Conservation (phyloP, 2,329 filamentous ascomycete species). For the Bertia moriformis region DNA sequence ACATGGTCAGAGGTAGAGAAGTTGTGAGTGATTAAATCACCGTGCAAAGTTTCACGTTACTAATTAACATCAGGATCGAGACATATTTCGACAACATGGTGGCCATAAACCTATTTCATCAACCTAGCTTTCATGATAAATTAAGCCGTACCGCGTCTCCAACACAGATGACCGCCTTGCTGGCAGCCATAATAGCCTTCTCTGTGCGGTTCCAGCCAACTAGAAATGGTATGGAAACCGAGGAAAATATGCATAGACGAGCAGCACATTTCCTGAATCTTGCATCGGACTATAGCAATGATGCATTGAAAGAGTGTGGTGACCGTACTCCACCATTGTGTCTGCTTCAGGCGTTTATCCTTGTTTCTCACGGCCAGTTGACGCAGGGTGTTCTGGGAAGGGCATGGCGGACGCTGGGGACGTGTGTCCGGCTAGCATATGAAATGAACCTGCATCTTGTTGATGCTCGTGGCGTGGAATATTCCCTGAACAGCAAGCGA, state of each 20-base stretch:
- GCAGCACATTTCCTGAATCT: slow-evolving; percentile 7
- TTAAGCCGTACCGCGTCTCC: slow-evolving; percentile 7
- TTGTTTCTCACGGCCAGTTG: slow-evolving; percentile 17
- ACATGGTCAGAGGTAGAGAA: no score
- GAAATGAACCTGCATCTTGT: slow-evolving; percentile 17
- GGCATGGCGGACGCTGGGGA: slow-evolving; percentile 17
- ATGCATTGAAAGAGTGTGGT: slow-evolving; percentile 13
- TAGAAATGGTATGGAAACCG: slow-evolving; percentile 3
- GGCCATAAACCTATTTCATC: slow-evolving; percentile 14
- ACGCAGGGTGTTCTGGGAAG: slow-evolving; percentile 16
- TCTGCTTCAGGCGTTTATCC: slow-evolving; percentile 18
- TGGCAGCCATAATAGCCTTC: slow-evolving; percentile 16
- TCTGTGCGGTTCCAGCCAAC: slow-evolving; percentile 10
- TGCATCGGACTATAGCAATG: slow-evolving; percentile 11
- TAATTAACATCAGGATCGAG: slow-evolving; percentile 5
- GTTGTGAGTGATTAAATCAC: no score
- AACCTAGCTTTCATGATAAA: slow-evolving; percentile 11
- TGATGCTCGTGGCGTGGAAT: slow-evolving; percentile 4
- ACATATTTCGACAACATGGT: slow-evolving; percentile 15
- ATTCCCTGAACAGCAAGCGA: slow-evolving; percentile 4
- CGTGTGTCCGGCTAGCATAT: slow-evolving; percentile 14
- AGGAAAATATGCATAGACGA: slow-evolving; percentile 2
- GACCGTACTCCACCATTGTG: slow-evolving; percentile 16
- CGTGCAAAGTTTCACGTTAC: background rate
- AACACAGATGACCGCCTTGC: slow-evolving; percentile 9